Percentiles rank a stretch among this genome's conserved stretches.
phyloP scores from a whole-genome alignment of 2,329 filamentous ascomycete species.

The Arthrobotrys megalospora region DNA sequence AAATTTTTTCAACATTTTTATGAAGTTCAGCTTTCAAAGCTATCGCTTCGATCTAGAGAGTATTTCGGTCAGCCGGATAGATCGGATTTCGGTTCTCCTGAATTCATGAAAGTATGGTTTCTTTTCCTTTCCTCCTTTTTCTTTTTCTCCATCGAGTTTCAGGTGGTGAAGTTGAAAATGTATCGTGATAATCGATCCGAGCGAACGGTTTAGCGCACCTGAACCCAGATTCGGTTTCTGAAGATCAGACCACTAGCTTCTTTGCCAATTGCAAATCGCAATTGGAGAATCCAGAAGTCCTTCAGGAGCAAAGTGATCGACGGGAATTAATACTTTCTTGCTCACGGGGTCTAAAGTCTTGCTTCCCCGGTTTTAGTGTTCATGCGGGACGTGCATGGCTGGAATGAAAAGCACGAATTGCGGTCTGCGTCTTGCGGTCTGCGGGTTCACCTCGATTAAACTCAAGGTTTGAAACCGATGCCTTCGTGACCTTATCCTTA shows the following conservation, averaged over 20 bases:
- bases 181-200: constrained; percentile 37
- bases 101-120: neutral
- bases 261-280: constrained; percentile 27
- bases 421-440: constrained; percentile 7
- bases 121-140: neutral
- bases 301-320: constrained; percentile 50
- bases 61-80: neutral
- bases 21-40: neutral
- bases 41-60: neutral
- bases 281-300: constrained; percentile 1
- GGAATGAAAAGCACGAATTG: constrained; percentile 19
- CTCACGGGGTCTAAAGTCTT: constrained; percentile 26
- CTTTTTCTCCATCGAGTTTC: constrained; percentile 7
- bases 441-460: constrained; percentile 6
- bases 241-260: constrained; percentile 42
- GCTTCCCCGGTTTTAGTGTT: constrained; percentile 48
- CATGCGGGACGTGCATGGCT: constrained; percentile 23
- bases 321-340: constrained; percentile 49
- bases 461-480: constrained; percentile 9
- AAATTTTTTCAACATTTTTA: constrained; percentile 3
- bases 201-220: constrained; percentile 28
- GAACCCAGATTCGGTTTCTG: constrained; percentile 4
- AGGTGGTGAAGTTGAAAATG: neutral
- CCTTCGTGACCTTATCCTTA: constrained; percentile 15
- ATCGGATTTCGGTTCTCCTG: constrained; percentile 18